Base-by-base conservation (phyloP, 208 protist genomes). In the Trypanosoma caninum region DNA sequence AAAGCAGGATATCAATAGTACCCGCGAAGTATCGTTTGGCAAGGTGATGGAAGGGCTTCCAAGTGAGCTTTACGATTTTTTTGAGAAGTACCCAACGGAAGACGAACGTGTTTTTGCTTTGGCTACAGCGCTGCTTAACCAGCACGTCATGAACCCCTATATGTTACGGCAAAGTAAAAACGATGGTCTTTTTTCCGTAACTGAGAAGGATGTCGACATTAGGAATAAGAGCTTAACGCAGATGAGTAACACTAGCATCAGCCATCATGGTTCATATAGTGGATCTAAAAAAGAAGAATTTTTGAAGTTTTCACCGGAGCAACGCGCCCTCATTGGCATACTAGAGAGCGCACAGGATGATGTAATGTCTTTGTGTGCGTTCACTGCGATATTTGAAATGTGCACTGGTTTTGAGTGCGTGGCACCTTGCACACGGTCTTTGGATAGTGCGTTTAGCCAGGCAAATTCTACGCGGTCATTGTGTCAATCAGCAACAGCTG, bases 101-200 rank as follows among this genome's bases (percentile, higher is more conserved):
- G 46, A 64, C 55, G 58, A 64, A 35, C 58, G 55, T n/a, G 58
- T 64, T 9, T 56, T 47, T 46, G 47, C 30, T 31, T 6, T 64
- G 27, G 44, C 58, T 23, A 44, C 46, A 20, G 37, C 33, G 27
- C 58, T 64, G 1, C 23, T 64, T 6, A 33, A 23, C 3, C 58
- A 64, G n/a, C 58, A 64, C 20, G 46, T 55, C 14, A n/a, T 2
- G 10, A 22, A 41, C 16, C 58, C 46, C 2, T 33, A 64, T 13
- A 1, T 35, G 3, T 0, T 58, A 2, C 37, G n/a, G 7, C n/a
- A 37, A 28, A 7, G 6, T 4, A 35, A 14, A 35, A 5, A 2
- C 13, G 10, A 16, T 20, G n/a, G 11, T 11, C 13, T 22, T 33
- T 22, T 37, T 16, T 7, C 14, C 4, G 27, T 53, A 18, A 31